Evolutionary conservation across 176 grass and related monocot species (phyloP).

Genomic region (Guadua angustifolia): DNA sequence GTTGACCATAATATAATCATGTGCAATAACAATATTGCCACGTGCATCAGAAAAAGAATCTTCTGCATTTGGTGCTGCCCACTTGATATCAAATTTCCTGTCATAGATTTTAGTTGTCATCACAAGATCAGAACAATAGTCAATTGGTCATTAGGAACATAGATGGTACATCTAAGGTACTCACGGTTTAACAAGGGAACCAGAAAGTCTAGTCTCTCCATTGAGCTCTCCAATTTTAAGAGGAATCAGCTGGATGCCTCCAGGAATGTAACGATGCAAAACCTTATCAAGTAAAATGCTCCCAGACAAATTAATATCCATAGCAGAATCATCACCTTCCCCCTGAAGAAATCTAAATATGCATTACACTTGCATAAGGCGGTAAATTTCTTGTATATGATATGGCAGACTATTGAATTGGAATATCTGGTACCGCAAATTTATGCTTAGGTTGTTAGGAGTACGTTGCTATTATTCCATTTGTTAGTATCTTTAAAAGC

Average conservation of each 20-base stretch:
- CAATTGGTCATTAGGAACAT: slow-evolving; percentile 3
- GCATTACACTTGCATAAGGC: slow-evolving; percentile 41
- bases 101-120: background rate
- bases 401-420: slow-evolving; percentile 23
- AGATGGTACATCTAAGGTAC: slow-evolving; percentile 45
- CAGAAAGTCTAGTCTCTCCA: slow-evolving; percentile 98
- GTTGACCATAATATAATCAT: slow-evolving; percentile 81
- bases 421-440: slow-evolving; percentile 14
- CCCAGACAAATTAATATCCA: slow-evolving; percentile 98
- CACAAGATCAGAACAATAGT: slow-evolving; percentile 32
- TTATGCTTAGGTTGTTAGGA: slow-evolving; percentile 7
- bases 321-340: slow-evolving; percentile 84
- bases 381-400: slow-evolving; percentile 31
- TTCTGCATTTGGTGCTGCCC: slow-evolving; percentile 96
- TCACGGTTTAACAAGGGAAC: slow-evolving; percentile 87
- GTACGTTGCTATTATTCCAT: background rate
- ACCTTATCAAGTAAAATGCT: slow-evolving; percentile 95
- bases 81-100: slow-evolving; percentile 99
- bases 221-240: slow-evolving; percentile 95
- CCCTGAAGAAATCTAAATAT: slow-evolving; percentile 64
- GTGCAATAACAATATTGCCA: slow-evolving; percentile 88
- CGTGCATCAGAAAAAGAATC: slow-evolving; percentile 94
- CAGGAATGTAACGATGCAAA: slow-evolving; percentile 76
- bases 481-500: slow-evolving; percentile 11
- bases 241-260: slow-evolving; percentile 72